Percentiles rank a stretch among this genome's conserved stretches.
Conservation (phyloP, 2,329 filamentous ascomycete genomes). For the Bipolaris zeicola region DNA sequence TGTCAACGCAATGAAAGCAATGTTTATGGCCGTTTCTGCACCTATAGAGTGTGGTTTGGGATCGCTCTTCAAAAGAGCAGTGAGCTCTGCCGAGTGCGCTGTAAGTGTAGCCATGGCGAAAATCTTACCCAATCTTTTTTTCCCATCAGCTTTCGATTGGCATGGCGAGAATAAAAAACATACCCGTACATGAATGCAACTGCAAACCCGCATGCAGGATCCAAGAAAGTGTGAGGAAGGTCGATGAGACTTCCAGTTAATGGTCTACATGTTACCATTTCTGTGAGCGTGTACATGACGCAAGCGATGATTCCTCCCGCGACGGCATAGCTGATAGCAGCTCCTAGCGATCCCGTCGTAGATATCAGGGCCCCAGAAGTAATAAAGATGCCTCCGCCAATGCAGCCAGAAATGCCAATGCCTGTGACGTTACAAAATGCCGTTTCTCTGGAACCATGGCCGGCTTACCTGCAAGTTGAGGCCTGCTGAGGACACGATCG, state of each 20-base stretch:
- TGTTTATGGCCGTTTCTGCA: conserved; percentile 27
- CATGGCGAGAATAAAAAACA: not conserved
- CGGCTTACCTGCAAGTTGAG: conserved; percentile 27
- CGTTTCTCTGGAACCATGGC: not conserved
- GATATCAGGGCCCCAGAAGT: conserved; percentile 24
- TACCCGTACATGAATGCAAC: conserved; percentile 27
- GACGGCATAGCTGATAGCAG: conserved; percentile 27
- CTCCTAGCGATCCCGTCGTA: conserved; percentile 28
- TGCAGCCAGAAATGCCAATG: conserved; percentile 31
- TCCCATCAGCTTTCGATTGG: not conserved
- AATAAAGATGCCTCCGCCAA: conserved; percentile 30
- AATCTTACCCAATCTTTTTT: conserved; percentile 28
- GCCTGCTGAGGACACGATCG: conserved; percentile 25
- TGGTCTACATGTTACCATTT: conserved; percentile 32
- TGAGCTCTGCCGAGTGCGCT: conserved; percentile 29
- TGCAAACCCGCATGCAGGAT: conserved; percentile 30
- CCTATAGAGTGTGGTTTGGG: conserved; percentile 14
- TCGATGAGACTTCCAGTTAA: conserved; percentile 31
- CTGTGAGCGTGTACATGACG: conserved; percentile 30
- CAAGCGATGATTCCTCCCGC: conserved; percentile 27
- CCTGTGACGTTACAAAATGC: conserved; percentile 10
- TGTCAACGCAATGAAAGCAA: conserved; percentile 29
- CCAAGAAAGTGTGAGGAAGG: conserved; percentile 30
- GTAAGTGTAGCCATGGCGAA: conserved; percentile 34
- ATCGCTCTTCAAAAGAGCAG: conserved; percentile 21